These are phyloP conservation scores for Puccinellia tenuiflora DNA, from an alignment of 176 grass and related monocot species.

Conservation along the genomic window DNA sequence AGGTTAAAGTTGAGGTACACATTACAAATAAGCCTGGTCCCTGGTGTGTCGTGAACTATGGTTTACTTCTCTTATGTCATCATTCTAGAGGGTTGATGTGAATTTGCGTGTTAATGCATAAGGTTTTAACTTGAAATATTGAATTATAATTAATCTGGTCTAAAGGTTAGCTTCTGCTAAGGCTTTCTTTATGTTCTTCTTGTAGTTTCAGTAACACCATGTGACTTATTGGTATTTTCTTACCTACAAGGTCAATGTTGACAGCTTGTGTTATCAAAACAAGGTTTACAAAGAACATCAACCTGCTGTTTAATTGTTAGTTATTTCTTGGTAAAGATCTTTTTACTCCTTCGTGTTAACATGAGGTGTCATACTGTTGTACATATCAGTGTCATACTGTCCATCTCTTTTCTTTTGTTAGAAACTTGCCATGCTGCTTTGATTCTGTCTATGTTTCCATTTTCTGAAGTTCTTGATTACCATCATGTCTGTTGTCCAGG, in stretches of 20 bases:
- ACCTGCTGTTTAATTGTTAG: background rate
- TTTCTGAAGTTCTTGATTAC: constrained; percentile 7
- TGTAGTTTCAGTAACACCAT: background rate
- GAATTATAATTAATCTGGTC: background rate
- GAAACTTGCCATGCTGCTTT: constrained; percentile 13
- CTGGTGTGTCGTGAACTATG: background rate
- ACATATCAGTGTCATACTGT: background rate
- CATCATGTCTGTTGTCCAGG: constrained; percentile 33
- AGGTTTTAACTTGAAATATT: background rate
- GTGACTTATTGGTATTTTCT: background rate
- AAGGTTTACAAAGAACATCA: background rate
- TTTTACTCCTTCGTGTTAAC: background rate
- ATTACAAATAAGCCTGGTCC: constrained; percentile 2
- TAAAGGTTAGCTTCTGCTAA: background rate
- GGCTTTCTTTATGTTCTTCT: background rate
- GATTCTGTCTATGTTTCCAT: background rate
- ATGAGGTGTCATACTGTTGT: background rate
- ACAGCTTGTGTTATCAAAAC: background rate
- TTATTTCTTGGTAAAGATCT: background rate
- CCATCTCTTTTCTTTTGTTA: background rate
- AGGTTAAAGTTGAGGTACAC: constrained; percentile 79
- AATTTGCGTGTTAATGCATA: background rate
- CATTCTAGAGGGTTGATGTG: background rate
- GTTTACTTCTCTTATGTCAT: constrained; percentile 8
- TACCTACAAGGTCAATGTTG: background rate